Evolutionary conservation across 495 filamentous ascomycete species (phyloP), one percentile per base, ranked within the genome.

Genomic region (Clohesyomyces aquaticus): DNA sequence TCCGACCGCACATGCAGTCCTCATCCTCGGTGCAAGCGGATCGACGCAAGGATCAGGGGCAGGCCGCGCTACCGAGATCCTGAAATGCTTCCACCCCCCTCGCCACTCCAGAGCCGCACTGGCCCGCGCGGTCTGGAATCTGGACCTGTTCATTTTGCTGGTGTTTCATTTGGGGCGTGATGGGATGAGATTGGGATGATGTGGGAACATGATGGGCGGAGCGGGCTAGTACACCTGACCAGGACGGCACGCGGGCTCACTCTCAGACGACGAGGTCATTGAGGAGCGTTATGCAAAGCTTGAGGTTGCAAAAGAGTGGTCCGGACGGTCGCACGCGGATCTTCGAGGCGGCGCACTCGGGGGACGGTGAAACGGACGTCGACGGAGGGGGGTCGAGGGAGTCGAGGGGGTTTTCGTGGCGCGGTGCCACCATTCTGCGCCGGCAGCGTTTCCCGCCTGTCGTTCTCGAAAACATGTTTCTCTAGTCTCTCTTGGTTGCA

Each of bases 11-110:
- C n/a, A n/a, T n/a, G n/a, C n/a, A n/a, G n/a, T n/a, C n/a, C n/a
- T n/a, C n/a, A n/a, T n/a, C n/a, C n/a, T n/a, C n/a, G n/a, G n/a
- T n/a, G n/a, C n/a, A n/a, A n/a, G n/a, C n/a, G n/a, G n/a, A 47
- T 47, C 43, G 21, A n/a, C 43, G n/a, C 43, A n/a, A n/a, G 43
- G 43, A 47, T 47, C 43, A 47, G 21, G 43, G 21, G 32, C 32
- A 14, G 32, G 32, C 14, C 32, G 32, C 32, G n/a, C n/a, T n/a
- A n/a, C n/a, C n/a, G n/a, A n/a, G n/a, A n/a, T n/a, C n/a, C n/a
- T n/a, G n/a, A n/a, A n/a, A n/a, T n/a, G n/a, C n/a, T n/a, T n/a
- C n/a, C n/a, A n/a, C n/a, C n/a, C n/a, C n/a, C n/a, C n/a, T n/a
- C n/a, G n/a, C n/a, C n/a, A n/a, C 14, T 38, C 6, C 32, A 38